Evolutionary conservation across 805 yeast species (phyloP), one percentile per base, ranked within the genome.

Genomic region (Metschnikowia picachoensis): DNA sequence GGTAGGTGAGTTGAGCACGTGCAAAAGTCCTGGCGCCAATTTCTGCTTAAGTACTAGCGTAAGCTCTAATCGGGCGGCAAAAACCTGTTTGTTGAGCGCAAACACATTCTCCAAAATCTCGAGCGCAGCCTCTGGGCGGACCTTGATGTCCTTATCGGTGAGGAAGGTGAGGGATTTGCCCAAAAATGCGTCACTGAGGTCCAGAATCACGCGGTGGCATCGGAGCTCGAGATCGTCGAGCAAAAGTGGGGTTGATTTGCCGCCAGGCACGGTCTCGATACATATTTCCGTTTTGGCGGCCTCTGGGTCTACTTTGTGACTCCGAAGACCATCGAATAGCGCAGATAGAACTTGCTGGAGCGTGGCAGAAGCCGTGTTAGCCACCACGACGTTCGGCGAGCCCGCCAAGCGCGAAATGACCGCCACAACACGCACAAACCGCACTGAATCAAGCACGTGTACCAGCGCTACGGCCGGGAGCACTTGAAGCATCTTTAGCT

Each of bases 281-380:
- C n/a, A 4, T 3, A 34, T 13, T 13, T 38, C 42, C 6, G 14
- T 38, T 29, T 43, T 29, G 10, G 37, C 4, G 15, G 44, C 9
- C 36, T 20, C 41, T 30, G 25, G 45, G 29, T 31, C 38, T 39
- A 12, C 30, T 14, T 11, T 70, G 25, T 47, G 43, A 13, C 13
- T 34, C 17, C 39, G 37, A 30, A 47, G 74, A 59, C 80, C 75
- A 46, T 92, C 98, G 62, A 85, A 92, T 0, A 90, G 77, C 29
- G 85, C 79, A 32, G 85, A 80, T 37, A 90, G 76, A 36, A 94
- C 67, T 61, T 94, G 98, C 51, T 90, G 95, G 38, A 90, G 75
- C 3, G 98, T 89, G 2, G 98, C 99, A 41, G 88, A 82, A 0
- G 98, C 97, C 0, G 98, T 87, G 57, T 90, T 91, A 12, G 80